Base-by-base conservation (phyloP, 2,329 filamentous ascomycete species). In the Boeremia lycopersici region DNA sequence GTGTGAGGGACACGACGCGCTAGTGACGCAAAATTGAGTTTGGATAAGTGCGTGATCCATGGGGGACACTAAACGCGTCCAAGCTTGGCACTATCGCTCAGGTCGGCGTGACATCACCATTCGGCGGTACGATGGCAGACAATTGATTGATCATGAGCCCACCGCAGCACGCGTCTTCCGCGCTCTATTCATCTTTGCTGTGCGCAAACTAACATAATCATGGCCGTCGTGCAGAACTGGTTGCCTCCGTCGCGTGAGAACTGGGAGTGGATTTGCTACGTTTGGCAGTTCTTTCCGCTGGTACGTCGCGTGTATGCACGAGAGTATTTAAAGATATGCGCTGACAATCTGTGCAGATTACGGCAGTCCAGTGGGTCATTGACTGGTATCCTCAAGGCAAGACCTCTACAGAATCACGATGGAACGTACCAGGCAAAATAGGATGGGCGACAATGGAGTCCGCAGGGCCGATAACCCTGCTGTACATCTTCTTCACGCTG, bases 361-460 rank as follows among this genome's bases (percentile, higher is more conserved):
- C 87, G 0, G 83, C 86, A 1, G 46, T 85, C 19, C 92, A 96
- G 85, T 96, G 89, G 88, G 15, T 74, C 13, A 55, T 87, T 51
- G 83, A 85, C 50, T 96, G 86, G 83, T 95, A 97, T 74, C 90
- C 90, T 45, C 91, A 93, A 80, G 95, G 95, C 74, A 98, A 98
- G 77, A 96, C 93, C 2, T 96, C 91, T 3, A 82, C 86, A 15
- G 70, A 81, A 3, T 92, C 89, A 65, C 78, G 78, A 11, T 80
- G 95, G 72, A 99, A 99, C 77, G 76, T 98, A n/a, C 90, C 93
- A 1, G 95, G 95, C 57, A 90, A 90, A 65, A 79, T 91, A 60
- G 92, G 86, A 53, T 99, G 95, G 95, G 82, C 89, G 51, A 84
- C 87, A 2, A 97, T 97, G 91, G 95, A 99, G 75, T 79, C 84